Conservation (phyloP, 75 land plant genomes). For the Pinus albicaulis region DNA sequence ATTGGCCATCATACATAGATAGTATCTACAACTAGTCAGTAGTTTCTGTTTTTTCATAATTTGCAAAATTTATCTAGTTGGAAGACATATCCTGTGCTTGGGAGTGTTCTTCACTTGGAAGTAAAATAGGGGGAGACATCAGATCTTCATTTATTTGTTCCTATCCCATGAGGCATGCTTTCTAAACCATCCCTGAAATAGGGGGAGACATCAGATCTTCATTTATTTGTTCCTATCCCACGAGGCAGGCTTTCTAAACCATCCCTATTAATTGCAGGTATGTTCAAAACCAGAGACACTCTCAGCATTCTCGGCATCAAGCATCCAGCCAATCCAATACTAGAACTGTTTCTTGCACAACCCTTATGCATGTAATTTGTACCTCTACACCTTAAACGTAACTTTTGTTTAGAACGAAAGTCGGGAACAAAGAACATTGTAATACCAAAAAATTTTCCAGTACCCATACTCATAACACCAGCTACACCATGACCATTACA, state of each 20-base stretch:
- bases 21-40: too few relatives aligned
- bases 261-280: conserved; percentile 54
- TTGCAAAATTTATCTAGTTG: too few relatives aligned
- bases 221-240: conserved; percentile 26
- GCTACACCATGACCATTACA: conserved; percentile 57
- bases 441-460: conserved; percentile 9
- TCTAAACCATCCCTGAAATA: conserved; percentile 53
- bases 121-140: conserved; percentile 6
- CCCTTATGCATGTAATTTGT: too few relatives aligned
- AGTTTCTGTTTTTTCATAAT: too few relatives aligned
- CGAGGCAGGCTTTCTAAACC: conserved; percentile 54
- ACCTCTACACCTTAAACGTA: too few relatives aligned
- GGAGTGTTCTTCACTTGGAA: conserved; percentile 15
- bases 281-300: conserved; percentile 61
- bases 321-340: conserved; percentile 56
- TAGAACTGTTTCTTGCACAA: conserved; percentile 22
- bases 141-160: conserved; percentile 26
- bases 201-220: not conserved
- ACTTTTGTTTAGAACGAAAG: too few relatives aligned
- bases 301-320: conserved; percentile 76
- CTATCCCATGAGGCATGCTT: conserved; percentile 29
- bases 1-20: too few relatives aligned
- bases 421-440: too few relatives aligned
- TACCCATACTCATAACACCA: conserved; percentile 18
- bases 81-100: conserved; percentile 15